Percentiles rank a stretch among this genome's conserved stretches.
Conservation (phyloP, 176 grass and related monocot species). For the Eragrostis nindensis region DNA sequence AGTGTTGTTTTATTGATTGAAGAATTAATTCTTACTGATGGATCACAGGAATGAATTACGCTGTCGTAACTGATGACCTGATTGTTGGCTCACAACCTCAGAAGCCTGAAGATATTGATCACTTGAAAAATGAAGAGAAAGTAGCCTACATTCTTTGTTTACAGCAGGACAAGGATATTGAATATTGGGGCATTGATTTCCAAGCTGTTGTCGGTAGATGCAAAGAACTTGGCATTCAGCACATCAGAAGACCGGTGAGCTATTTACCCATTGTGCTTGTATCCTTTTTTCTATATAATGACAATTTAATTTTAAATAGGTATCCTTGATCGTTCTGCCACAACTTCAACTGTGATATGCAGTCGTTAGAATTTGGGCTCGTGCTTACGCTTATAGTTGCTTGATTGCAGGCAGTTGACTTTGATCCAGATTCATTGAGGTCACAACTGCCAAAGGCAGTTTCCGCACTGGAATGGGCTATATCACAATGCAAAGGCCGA, state of each 20-base stretch:
- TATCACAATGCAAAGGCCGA: conserved; percentile 71
- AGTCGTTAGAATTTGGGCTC: background rate
- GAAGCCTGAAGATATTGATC: conserved; percentile 79
- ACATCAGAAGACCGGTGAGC: conserved; percentile 83
- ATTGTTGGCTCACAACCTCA: conserved; percentile 97
- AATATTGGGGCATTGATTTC: conserved; percentile 91
- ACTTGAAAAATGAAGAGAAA: conserved; percentile 75
- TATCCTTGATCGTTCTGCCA: background rate
- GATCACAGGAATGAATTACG: conserved; percentile 83
- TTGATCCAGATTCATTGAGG: conserved; percentile 80
- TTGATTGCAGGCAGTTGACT: conserved; percentile 68
- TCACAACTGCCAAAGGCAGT: conserved; percentile 77
- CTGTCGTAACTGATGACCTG: conserved; percentile 76
- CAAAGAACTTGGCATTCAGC: conserved; percentile 70
- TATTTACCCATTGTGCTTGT: background rate
- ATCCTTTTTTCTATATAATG: background rate
- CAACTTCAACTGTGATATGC: background rate
- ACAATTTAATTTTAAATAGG: background rate
- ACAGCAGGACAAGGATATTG: conserved; percentile 88
- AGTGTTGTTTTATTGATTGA: conserved; percentile 9
- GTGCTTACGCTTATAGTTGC: background rate
- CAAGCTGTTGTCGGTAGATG: conserved; percentile 64
- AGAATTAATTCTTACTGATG: conserved; percentile 11
- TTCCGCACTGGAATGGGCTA: conserved; percentile 82
- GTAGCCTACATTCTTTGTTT: conserved; percentile 87